A percentile compares a stretch with the other conserved stretches of the same genome.
Evolutionary conservation across 2,329 filamentous ascomycete genomes (phyloP).

Genomic region (Zarea fungicola): DNA sequence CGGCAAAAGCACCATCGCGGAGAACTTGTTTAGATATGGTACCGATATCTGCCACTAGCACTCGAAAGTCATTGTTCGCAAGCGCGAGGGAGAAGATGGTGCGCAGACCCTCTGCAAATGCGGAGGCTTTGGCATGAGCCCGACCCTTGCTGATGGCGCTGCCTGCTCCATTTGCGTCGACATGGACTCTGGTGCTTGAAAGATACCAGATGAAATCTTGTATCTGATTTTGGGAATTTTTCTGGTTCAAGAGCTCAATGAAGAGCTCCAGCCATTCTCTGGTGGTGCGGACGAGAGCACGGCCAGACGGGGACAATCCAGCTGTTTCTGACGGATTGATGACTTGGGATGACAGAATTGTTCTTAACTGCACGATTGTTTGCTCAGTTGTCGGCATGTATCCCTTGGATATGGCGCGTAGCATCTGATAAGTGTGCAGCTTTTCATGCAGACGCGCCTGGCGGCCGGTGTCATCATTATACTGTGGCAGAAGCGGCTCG

Average conservation of each 20-base stretch:
- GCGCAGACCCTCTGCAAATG: slow-evolving; percentile 69
- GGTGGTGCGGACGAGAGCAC: slow-evolving; percentile 63
- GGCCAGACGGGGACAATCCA: slow-evolving; percentile 72
- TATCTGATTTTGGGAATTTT: slow-evolving; percentile 79
- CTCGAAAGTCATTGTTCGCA: slow-evolving; percentile 83
- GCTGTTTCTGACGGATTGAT: slow-evolving; percentile 60
- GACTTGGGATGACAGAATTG: slow-evolving; percentile 69
- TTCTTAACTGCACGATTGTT: slow-evolving; percentile 70
- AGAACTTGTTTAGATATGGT: slow-evolving; percentile 80
- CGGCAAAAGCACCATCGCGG: slow-evolving; percentile 73
- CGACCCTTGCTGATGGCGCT: slow-evolving; percentile 26
- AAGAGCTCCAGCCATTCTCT: slow-evolving; percentile 73
- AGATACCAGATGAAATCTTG: slow-evolving; percentile 91
- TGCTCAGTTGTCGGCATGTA: slow-evolving; percentile 94
- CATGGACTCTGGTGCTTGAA: slow-evolving; percentile 59
- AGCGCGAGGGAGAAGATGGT: slow-evolving; percentile 81
- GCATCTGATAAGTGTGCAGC: slow-evolving; percentile 89
- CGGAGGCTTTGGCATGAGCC: slow-evolving; percentile 25
- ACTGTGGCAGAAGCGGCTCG: slow-evolving; percentile 75
- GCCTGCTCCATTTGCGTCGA: slow-evolving; percentile 26
- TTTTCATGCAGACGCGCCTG: slow-evolving; percentile 80
- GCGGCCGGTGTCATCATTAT: slow-evolving; percentile 72
- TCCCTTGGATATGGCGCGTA: slow-evolving; percentile 72
- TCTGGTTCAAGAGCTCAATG: slow-evolving; percentile 75
- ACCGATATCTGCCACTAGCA: slow-evolving; percentile 76